phyloP scores from a whole-genome alignment of 1,139 yeast species.

The Pichia sp. region DNA sequence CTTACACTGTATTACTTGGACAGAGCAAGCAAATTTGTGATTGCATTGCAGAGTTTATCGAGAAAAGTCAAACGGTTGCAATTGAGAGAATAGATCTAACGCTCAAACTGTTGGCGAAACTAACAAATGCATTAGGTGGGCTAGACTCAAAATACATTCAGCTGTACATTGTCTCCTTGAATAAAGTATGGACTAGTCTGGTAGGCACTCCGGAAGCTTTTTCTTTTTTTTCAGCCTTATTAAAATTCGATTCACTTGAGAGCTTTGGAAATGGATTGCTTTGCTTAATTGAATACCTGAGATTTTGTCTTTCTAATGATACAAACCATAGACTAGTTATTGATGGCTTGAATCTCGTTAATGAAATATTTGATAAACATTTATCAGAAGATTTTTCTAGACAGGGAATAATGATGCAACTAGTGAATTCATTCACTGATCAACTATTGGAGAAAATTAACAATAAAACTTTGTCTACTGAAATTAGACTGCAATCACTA shows the following conservation, averaged over 20 bases:
- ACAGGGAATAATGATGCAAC: slow-evolving; percentile 6
- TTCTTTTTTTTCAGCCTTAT: slow-evolving; percentile 32
- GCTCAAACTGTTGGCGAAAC: slow-evolving; percentile 12
- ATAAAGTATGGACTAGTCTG: slow-evolving; percentile 18
- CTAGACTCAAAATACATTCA: slow-evolving; percentile 22
- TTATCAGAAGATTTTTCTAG: slow-evolving; percentile 15
- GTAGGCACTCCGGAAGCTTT: slow-evolving; percentile 29
- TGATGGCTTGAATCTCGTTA: slow-evolving; percentile 46
- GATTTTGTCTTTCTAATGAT: slow-evolving; percentile 38
- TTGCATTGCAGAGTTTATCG: slow-evolving; percentile 1
- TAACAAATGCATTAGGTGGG: slow-evolving; percentile 26
- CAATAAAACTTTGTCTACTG: slow-evolving; percentile 46
- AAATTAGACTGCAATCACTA: slow-evolving; percentile 47
- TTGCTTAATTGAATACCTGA: slow-evolving; percentile 36
- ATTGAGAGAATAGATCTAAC: slow-evolving; percentile 7
- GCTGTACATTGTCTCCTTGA: slow-evolving; percentile 17
- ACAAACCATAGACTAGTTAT: slow-evolving; percentile 48
- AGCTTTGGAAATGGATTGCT: slow-evolving; percentile 31
- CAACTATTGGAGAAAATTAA: slow-evolving; percentile 35
- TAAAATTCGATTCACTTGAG: slow-evolving; percentile 29
- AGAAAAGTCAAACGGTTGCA: not conserved
- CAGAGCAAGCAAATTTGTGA: slow-evolving; percentile 19
- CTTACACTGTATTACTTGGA: slow-evolving; percentile 19
- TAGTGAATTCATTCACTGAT: slow-evolving; percentile 15
- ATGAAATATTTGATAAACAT: slow-evolving; percentile 34